phyloP scores from a whole-genome alignment of 495 filamentous ascomycete genomes.

The Penicillium maclennaniae region DNA sequence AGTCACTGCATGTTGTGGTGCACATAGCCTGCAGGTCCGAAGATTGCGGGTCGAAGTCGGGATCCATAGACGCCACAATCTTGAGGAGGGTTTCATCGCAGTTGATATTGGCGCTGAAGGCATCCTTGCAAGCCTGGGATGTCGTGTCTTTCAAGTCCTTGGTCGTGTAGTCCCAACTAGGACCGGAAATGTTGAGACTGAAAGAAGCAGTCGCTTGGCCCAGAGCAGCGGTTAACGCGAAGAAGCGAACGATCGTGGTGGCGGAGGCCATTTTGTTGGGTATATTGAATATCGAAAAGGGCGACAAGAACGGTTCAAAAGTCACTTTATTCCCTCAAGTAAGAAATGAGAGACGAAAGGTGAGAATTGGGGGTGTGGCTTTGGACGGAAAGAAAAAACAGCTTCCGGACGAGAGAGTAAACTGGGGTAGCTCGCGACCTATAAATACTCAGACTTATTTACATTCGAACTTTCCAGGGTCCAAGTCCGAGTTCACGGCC shows the following conservation, averaged over 20 bases:
- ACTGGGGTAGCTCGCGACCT: not conserved
- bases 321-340: not conserved
- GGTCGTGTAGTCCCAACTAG: constrained; percentile 28
- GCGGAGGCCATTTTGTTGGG: constrained; percentile 10
- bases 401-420: not conserved
- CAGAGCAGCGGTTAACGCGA: constrained; percentile 15
- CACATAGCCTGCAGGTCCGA: constrained; percentile 24
- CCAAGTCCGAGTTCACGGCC: not conserved
- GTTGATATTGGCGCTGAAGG: constrained; percentile 29
- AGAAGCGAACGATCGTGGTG: constrained; percentile 10
- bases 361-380: not conserved
- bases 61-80: constrained; percentile 25
- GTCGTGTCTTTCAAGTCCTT: constrained; percentile 24
- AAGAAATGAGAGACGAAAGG: constrained; percentile 4
- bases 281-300: constrained; percentile 3
- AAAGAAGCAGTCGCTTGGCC: constrained; percentile 19
- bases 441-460: constrained; percentile 1
- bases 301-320: constrained; percentile 1
- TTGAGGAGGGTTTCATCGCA: constrained; percentile 26
- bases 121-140: constrained; percentile 28
- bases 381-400: too few relatives aligned
- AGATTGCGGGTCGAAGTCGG: constrained; percentile 16
- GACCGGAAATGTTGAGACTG: constrained; percentile 22
- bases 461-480: not conserved
- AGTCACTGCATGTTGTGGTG: constrained; percentile 26